phyloP scores from a whole-genome alignment of 2,329 filamentous ascomycete genomes.

The Penicillium psychrosexuale region DNA sequence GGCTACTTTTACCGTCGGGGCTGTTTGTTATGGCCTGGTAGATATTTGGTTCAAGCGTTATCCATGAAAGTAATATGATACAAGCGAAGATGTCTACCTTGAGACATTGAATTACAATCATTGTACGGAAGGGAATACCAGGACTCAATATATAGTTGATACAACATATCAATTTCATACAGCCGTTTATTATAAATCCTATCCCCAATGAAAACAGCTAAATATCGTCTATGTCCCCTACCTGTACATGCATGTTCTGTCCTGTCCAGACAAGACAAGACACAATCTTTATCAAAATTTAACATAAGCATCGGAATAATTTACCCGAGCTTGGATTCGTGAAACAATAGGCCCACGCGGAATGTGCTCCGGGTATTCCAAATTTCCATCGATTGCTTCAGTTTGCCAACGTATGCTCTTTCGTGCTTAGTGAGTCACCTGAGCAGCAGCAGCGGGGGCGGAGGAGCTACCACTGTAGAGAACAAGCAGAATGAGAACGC shows the following conservation, averaged over 20 bases:
- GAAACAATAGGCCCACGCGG: constrained; percentile 3
- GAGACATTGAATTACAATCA: not conserved
- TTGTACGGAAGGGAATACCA: not conserved
- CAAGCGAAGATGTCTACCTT: not conserved
- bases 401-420: not conserved
- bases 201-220: constrained; percentile 1
- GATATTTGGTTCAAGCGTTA: constrained; percentile 8
- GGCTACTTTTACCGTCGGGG: constrained; percentile 4
- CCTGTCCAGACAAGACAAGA: constrained; percentile 15
- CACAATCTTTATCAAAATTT: constrained; percentile 18
- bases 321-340: constrained; percentile 7
- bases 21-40: not conserved
- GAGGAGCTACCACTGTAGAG: constrained; percentile 23
- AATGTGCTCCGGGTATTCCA: not conserved
- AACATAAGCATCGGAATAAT: constrained; percentile 7
- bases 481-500: constrained; percentile 19
- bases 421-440: constrained; percentile 18
- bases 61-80: not conserved
- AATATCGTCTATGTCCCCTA: constrained; percentile 20
- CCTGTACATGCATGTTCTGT: constrained; percentile 24
- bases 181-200: constrained; percentile 10
- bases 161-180: constrained; percentile 4
- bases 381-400: constrained; percentile 9
- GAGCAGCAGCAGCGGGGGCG: constrained; percentile 3
- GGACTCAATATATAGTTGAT: not conserved